Evolutionary conservation across 495 filamentous ascomycete genomes (phyloP).

Genomic region (Xylaria acuta): DNA sequence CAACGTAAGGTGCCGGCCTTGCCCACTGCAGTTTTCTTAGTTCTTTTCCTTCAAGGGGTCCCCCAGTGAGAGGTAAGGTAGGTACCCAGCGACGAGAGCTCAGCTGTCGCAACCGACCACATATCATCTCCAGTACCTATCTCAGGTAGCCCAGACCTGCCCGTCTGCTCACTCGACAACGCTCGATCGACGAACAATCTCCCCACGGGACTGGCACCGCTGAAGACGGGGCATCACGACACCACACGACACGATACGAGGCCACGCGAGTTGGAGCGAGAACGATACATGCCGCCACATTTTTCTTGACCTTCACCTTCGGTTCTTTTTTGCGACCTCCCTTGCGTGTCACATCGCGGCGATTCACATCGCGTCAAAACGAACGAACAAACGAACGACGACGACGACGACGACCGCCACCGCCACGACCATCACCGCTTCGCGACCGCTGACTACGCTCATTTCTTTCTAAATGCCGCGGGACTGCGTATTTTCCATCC

Average conservation of each 20-base stretch:
- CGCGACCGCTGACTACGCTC: background rate
- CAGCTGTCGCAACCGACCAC: constrained; percentile 14
- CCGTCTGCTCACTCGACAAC: background rate
- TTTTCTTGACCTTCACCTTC: background rate
- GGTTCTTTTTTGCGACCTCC: background rate
- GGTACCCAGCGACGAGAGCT: background rate
- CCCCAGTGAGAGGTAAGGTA: background rate
- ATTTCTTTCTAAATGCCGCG: constrained; percentile 1
- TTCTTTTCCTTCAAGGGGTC: background rate
- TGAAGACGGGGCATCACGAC: background rate
- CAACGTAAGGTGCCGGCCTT: background rate
- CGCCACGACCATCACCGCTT: too few species aligned
- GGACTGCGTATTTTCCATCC: background rate
- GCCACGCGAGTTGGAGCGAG: constrained; percentile 4
- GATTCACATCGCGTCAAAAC: background rate
- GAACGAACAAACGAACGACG: background rate
- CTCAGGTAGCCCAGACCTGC: background rate
- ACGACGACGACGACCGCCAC: background rate
- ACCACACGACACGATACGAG: constrained; percentile 24
- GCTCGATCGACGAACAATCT: constrained; percentile 14
- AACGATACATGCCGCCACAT: constrained; percentile 15
- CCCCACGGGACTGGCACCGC: constrained; percentile 20
- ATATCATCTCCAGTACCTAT: background rate
- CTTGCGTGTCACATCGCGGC: background rate
- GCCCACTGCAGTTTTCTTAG: background rate